These are phyloP conservation scores for Penicillium salamii DNA, from an alignment of 495 filamentous ascomycete species.

Conservation along the genomic window DNA sequence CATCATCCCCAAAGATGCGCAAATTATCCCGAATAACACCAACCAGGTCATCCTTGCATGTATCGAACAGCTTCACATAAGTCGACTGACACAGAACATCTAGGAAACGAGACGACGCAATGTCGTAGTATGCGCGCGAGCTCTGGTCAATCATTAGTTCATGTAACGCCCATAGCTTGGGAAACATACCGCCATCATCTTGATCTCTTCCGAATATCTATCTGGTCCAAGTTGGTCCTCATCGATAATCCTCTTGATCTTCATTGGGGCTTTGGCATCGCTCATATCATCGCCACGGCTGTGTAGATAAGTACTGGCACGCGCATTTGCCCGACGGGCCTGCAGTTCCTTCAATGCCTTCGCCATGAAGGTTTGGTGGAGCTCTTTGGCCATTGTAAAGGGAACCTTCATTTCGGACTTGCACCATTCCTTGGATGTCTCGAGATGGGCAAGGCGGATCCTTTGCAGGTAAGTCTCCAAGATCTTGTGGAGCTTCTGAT, in stretches of 20 bases:
- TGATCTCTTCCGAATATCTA: constrained; percentile 40
- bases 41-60: constrained; percentile 37
- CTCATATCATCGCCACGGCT: constrained; percentile 3
- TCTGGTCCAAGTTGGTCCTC: constrained; percentile 39
- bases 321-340: constrained; percentile 6
- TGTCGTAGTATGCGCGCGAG: constrained; percentile 51
- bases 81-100: constrained; percentile 48
- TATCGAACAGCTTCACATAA: constrained; percentile 43
- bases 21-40: constrained; percentile 33
- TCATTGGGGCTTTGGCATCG: constrained; percentile 13
- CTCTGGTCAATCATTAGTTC: constrained; percentile 23
- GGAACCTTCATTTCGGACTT: constrained; percentile 30
- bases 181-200: constrained; percentile 49
- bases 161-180: background rate
- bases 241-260: constrained; percentile 16
- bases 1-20: constrained; percentile 31
- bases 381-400: constrained; percentile 32
- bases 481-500: constrained; percentile 1
- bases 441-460: constrained; percentile 20
- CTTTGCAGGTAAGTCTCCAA: constrained; percentile 26
- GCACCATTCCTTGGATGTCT: constrained; percentile 20
- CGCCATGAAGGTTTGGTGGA: constrained; percentile 18
- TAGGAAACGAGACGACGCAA: constrained; percentile 48
- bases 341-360: background rate
- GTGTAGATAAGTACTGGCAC: constrained; percentile 15